These are phyloP conservation scores for Septoria linicola DNA, from an alignment of 2,329 filamentous ascomycete species.

Conservation along the genomic window DNA sequence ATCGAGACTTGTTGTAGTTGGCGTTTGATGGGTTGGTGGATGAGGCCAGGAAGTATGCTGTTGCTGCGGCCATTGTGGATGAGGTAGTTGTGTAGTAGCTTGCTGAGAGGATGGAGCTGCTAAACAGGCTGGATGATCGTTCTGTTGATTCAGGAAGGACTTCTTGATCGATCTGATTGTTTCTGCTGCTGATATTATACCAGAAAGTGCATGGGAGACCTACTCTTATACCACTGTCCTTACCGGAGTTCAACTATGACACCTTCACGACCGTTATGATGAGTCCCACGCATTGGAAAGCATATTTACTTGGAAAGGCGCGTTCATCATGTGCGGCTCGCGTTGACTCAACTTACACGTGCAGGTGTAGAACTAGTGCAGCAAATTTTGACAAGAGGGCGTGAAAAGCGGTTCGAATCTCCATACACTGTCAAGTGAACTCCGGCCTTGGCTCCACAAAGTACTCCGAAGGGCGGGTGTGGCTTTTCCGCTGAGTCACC, in stretches of 20 bases:
- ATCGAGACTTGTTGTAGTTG: conserved; percentile 1
- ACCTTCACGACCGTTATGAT: background rate
- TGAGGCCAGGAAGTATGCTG: conserved; percentile 9
- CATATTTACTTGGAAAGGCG: conserved; percentile 10
- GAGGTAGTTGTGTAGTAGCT: background rate
- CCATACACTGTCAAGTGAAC: no score
- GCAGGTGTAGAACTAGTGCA: background rate
- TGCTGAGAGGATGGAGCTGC: background rate
- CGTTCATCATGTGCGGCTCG: conserved; percentile 7
- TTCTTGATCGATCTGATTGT: background rate
- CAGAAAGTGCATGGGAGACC: background rate
- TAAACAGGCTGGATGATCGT: background rate
- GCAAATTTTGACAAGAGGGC: no score
- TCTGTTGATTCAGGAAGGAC: background rate
- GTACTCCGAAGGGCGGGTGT: no score
- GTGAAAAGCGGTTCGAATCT: no score
- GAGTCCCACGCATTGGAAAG: conserved; percentile 8
- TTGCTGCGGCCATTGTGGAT: conserved; percentile 12
- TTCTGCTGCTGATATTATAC: conserved; percentile 2
- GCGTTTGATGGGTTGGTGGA: background rate
- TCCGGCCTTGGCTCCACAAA: no score
- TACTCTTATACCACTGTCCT: conserved; percentile 4
- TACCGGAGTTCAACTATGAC: background rate
- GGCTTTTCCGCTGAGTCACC: no score
- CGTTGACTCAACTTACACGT: conserved; percentile 14